A percentile compares a stretch with the other conserved stretches of the same genome.
Conservation (phyloP, 2,329 filamentous ascomycete species). For the Colletotrichum sp. region DNA sequence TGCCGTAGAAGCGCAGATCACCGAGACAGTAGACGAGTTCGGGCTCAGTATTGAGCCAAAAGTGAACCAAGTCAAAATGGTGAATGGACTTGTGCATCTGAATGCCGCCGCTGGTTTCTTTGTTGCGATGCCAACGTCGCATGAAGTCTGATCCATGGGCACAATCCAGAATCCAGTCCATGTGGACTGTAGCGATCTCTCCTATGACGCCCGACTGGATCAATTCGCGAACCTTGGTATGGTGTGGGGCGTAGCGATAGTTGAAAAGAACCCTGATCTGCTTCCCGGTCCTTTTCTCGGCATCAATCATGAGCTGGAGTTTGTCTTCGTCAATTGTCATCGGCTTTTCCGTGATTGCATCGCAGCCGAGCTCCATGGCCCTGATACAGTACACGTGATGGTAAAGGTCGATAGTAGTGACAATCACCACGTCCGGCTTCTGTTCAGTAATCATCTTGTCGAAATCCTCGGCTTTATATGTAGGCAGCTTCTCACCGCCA, state of each 20-base stretch:
- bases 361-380: slow-evolving; percentile 60
- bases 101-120: slow-evolving; percentile 63
- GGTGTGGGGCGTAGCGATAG: slow-evolving; percentile 70
- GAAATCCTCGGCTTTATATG: slow-evolving; percentile 48
- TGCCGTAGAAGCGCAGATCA: slow-evolving; percentile 64
- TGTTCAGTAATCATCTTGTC: slow-evolving; percentile 51
- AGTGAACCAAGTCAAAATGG: slow-evolving; percentile 69
- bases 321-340: slow-evolving; percentile 64
- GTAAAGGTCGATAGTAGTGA: slow-evolving; percentile 53
- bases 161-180: slow-evolving; percentile 69
- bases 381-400: slow-evolving; percentile 52
- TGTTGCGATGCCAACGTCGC: slow-evolving; percentile 67
- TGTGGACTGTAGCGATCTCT: slow-evolving; percentile 61
- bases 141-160: slow-evolving; percentile 68
- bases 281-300: slow-evolving; percentile 49
- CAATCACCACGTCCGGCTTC: slow-evolving; percentile 50
- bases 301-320: slow-evolving; percentile 48
- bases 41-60: slow-evolving; percentile 63
- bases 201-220: slow-evolving; percentile 61
- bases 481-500: slow-evolving; percentile 40
- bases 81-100: slow-evolving; percentile 69
- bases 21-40: slow-evolving; percentile 63
- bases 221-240: slow-evolving; percentile 63
- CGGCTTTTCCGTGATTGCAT: slow-evolving; percentile 68
- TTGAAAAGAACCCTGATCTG: slow-evolving; percentile 66